Conservation (phyloP, 2,329 filamentous ascomycete species). For the Boeremia exigua region DNA sequence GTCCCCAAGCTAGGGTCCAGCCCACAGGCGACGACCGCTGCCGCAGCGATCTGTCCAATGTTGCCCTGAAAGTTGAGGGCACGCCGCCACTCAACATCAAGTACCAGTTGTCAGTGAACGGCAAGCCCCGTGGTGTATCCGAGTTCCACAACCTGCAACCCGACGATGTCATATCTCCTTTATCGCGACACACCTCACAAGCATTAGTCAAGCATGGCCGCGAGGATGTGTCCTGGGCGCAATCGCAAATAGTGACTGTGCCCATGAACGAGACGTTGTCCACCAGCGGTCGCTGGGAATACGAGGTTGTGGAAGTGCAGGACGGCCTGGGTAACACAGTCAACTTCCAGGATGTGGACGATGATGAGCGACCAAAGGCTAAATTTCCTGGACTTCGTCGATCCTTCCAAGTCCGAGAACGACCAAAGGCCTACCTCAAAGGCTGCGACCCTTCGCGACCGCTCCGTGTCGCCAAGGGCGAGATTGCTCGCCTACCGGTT, state of each 20-base stretch:
- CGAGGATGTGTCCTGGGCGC: constrained; percentile 81
- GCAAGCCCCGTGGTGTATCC: constrained; percentile 80
- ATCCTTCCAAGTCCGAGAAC: constrained; percentile 83
- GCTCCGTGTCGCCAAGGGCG: constrained; percentile 81
- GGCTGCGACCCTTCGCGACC: constrained; percentile 82
- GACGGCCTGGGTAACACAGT: constrained; percentile 89
- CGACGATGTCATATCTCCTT: constrained; percentile 79
- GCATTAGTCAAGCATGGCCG: constrained; percentile 63
- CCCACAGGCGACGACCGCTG: constrained; percentile 73
- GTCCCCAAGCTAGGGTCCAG: constrained; percentile 79
- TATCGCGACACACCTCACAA: constrained; percentile 66
- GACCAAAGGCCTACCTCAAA: constrained; percentile 73
- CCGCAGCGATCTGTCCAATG: constrained; percentile 83
- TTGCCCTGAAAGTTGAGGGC: constrained; percentile 82
- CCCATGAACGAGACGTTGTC: constrained; percentile 89
- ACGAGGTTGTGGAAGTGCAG: constrained; percentile 88
- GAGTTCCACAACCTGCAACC: constrained; percentile 89
- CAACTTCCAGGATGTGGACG: constrained; percentile 70
- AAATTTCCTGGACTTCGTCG: constrained; percentile 72
- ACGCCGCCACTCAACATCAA: constrained; percentile 91
- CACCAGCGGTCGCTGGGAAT: constrained; percentile 81
- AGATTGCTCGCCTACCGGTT: constrained; percentile 71
- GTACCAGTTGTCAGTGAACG: constrained; percentile 88
- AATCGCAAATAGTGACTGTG: constrained; percentile 74
- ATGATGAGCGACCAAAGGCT: constrained; percentile 67